A percentile compares a stretch with the other conserved stretches of the same genome.
phyloP scores from a whole-genome alignment of 1,139 yeast species.

The Kodamaea alishanica region DNA sequence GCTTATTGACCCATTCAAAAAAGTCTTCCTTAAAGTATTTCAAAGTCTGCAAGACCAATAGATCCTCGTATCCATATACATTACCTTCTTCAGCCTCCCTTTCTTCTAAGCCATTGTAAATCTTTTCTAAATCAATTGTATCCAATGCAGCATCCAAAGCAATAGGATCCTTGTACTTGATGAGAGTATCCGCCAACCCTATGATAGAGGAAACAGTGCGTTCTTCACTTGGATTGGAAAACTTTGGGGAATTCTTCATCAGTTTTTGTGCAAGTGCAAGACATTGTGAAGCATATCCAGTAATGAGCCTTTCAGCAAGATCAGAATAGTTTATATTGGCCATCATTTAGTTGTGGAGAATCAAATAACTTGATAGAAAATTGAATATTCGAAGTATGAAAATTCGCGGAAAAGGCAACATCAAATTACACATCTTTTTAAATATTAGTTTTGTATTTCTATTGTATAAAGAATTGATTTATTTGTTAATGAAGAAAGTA shows the following conservation, averaged over 20 bases:
- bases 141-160: slow-evolving; percentile 21
- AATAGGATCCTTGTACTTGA: slow-evolving; percentile 9
- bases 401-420: too few species aligned
- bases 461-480: too few species aligned
- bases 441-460: too few species aligned
- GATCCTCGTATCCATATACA: slow-evolving; percentile 56
- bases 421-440: too few species aligned
- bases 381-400: too few species aligned
- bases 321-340: slow-evolving; percentile 7
- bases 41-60: slow-evolving; percentile 62
- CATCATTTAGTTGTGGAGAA: neutral
- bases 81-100: slow-evolving; percentile 22
- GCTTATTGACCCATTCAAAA: slow-evolving; percentile 79
- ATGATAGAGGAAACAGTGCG: slow-evolving; percentile 7
- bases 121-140: slow-evolving; percentile 34
- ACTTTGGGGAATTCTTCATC: neutral
- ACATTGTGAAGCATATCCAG: slow-evolving; percentile 9
- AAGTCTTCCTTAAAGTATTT: slow-evolving; percentile 76
- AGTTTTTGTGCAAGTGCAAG: slow-evolving; percentile 1
- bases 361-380: too few species aligned
- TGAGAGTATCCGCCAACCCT: slow-evolving; percentile 4
- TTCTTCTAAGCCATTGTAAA: slow-evolving; percentile 36
- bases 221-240: slow-evolving; percentile 3
- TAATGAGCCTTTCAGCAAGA: slow-evolving; percentile 11
- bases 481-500: too few species aligned